These are phyloP conservation scores for Cenchrus purpureus DNA, from an alignment of 176 grass and related monocot genomes.

Conservation along the genomic window DNA sequence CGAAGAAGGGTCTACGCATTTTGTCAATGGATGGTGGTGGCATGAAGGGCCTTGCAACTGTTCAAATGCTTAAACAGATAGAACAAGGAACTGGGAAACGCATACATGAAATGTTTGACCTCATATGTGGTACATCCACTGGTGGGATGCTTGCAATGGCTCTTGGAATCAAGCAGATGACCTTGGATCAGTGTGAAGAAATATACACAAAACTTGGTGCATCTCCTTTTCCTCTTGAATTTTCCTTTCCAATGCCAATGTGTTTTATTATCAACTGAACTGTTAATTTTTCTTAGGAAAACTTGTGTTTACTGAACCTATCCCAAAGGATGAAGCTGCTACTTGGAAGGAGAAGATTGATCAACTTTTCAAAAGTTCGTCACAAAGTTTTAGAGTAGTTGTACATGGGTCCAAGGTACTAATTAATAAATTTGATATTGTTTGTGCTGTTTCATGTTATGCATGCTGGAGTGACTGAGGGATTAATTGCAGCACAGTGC, in stretches of 20 bases:
- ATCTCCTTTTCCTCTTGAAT: conserved; percentile 42
- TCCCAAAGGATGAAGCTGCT: conserved; percentile 93
- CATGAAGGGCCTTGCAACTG: conserved; percentile 98
- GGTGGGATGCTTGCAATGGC: conserved; percentile 99
- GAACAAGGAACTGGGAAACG: conserved; percentile 92
- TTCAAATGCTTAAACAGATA: conserved; percentile 98
- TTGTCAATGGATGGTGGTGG: conserved; percentile 98
- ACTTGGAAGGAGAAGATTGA: conserved; percentile 95
- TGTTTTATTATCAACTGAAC: conserved; percentile 38
- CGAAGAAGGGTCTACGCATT: conserved; percentile 91
- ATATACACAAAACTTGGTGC: conserved; percentile 98
- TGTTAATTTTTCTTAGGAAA: conserved; percentile 74
- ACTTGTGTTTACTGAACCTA: conserved; percentile 93
- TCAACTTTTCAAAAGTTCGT: conserved; percentile 98
- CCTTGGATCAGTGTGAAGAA: conserved; percentile 93
- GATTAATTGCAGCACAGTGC: conserved; percentile 91
- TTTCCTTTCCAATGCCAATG: conserved; percentile 27
- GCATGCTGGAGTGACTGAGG: conserved; percentile 21
- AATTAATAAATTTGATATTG: conserved; percentile 24
- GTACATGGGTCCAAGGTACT: conserved; percentile 97
- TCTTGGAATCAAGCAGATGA: conserved; percentile 96
- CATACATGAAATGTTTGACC: conserved; percentile 99
- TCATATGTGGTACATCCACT: conserved; percentile 98
- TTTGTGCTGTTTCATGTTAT: conserved; percentile 26
- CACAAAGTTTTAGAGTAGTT: conserved; percentile 97